Conservation (phyloP, 2,329 filamentous ascomycete genomes). For the Ophiocordyceps camponoti-floridani region DNA sequence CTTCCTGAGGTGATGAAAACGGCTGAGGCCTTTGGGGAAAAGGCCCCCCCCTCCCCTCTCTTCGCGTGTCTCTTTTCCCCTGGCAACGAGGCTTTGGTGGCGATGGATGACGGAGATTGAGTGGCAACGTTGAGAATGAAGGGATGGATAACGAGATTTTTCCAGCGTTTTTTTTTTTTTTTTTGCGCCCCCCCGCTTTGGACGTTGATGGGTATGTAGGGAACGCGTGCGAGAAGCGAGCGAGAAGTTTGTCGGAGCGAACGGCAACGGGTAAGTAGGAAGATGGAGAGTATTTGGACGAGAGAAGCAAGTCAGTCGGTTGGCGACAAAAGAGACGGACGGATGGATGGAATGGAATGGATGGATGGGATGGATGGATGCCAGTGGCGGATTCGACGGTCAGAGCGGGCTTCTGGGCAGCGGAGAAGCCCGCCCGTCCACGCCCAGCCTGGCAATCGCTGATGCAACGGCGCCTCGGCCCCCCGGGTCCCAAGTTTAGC, state of each 20-base stretch:
- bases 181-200: too few relatives aligned
- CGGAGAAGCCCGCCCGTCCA: too few relatives aligned
- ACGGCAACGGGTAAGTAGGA: too few relatives aligned
- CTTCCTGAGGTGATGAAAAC: background rate
- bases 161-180: background rate
- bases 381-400: too few relatives aligned
- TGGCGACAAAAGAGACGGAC: background rate
- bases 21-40: background rate
- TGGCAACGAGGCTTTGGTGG: background rate
- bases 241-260: too few relatives aligned
- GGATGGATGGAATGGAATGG: background rate
- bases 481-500: too few relatives aligned
- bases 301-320: background rate
- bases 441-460: too few relatives aligned
- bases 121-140: constrained; percentile 2
- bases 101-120: background rate
- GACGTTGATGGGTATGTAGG: too few relatives aligned
- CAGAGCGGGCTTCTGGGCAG: too few relatives aligned
- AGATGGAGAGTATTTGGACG: too few relatives aligned
- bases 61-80: background rate
- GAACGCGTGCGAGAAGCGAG: background rate
- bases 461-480: too few relatives aligned
- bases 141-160: constrained; percentile 1
- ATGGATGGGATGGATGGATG: too few relatives aligned
- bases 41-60: background rate